A percentile compares a stretch with the other conserved stretches of the same genome.
phyloP scores from a whole-genome alignment of 1,139 yeast species.

The Scheffersomyces insectosa region DNA sequence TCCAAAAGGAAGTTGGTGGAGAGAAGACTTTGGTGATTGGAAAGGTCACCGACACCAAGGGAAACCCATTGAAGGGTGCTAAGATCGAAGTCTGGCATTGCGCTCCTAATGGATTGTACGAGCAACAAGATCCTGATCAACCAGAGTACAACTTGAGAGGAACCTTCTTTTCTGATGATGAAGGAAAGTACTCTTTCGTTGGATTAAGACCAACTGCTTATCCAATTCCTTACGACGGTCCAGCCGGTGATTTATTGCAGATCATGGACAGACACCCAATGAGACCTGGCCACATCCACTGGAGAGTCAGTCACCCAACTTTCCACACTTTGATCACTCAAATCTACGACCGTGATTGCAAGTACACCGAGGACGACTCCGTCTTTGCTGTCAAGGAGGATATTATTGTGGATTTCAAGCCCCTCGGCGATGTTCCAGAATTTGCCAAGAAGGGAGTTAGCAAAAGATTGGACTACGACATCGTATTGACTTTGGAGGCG shows the following conservation, averaged over 20 bases:
- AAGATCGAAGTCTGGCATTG: constrained; percentile 18
- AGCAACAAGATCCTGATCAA: constrained; percentile 26
- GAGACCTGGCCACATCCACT: constrained; percentile 21
- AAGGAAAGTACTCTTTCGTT: constrained; percentile 13
- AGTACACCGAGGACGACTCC: constrained; percentile 24
- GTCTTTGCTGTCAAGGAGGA: constrained; percentile 34
- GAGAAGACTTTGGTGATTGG: constrained; percentile 24
- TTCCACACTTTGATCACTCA: constrained; percentile 29
- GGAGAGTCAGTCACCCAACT: constrained; percentile 25
- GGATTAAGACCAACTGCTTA: constrained; percentile 17
- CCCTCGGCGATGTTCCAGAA: constrained; percentile 7
- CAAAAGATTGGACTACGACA: constrained; percentile 16
- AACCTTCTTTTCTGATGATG: constrained; percentile 12
- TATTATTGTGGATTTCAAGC: constrained; percentile 23
- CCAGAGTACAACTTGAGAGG: constrained; percentile 25
- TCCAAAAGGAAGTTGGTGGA: constrained; percentile 32
- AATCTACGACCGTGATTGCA: constrained; percentile 23
- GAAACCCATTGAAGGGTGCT: constrained; percentile 15
- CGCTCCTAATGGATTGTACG: constrained; percentile 17
- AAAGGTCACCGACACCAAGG: constrained; percentile 14
- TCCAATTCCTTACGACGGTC: constrained; percentile 18
- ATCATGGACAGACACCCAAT: constrained; percentile 18
- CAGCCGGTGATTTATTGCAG: constrained; percentile 16
- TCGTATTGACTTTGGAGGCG: constrained; percentile 17
- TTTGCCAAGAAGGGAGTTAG: constrained; percentile 10